These are phyloP conservation scores for Boletales sp. DNA, from an alignment of 768 basidiomycete species.

Conservation along the genomic window DNA sequence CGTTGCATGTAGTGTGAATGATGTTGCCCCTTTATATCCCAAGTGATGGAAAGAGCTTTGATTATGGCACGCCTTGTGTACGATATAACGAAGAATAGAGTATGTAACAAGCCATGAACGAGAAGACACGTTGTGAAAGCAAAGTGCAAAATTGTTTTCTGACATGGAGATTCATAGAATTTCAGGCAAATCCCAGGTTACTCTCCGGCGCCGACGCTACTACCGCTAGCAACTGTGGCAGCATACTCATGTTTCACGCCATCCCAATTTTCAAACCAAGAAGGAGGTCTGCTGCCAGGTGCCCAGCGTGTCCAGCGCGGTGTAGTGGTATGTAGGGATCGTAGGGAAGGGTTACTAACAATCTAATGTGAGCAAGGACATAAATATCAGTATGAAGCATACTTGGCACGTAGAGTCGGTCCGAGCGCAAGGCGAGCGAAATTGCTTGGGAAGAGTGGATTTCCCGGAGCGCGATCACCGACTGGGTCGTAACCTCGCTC, in stretches of 20 bases:
- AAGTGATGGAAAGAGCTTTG: not conserved
- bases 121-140: not conserved
- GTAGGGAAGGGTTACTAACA: slow-evolving; percentile 25
- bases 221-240: slow-evolving; percentile 37
- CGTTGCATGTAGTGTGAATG: too few species aligned
- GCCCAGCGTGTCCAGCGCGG: slow-evolving; percentile 26
- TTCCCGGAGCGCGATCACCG: slow-evolving; percentile 66
- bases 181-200: not conserved
- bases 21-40: not conserved
- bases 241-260: slow-evolving; percentile 41
- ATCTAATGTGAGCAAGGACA: slow-evolving; percentile 1
- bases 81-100: not conserved
- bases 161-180: too few species aligned
- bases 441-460: slow-evolving; percentile 78
- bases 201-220: slow-evolving; percentile 27
- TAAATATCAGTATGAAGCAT: slow-evolving; percentile 9
- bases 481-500: slow-evolving; percentile 44
- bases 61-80: not conserved
- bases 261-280: slow-evolving; percentile 44
- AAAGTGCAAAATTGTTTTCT: too few species aligned
- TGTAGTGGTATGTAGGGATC: slow-evolving; percentile 7
- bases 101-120: not conserved
- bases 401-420: slow-evolving; percentile 62
- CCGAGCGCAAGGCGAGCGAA: slow-evolving; percentile 65
- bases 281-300: slow-evolving; percentile 28